Conservation (phyloP, 306 rosid genomes). For the Oxytropis ochrocephala region DNA sequence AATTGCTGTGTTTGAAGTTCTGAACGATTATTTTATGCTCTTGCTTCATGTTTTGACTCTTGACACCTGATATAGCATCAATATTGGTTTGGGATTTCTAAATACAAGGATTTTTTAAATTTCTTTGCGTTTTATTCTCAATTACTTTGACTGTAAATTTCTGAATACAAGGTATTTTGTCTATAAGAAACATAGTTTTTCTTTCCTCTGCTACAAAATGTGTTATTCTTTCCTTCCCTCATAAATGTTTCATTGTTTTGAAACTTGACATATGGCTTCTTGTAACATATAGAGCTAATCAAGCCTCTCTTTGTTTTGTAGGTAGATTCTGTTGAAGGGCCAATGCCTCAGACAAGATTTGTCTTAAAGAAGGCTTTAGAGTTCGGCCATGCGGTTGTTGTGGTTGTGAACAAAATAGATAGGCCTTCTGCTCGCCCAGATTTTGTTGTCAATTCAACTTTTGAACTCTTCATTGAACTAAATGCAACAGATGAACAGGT, state of each 20-base stretch:
- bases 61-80: neutral
- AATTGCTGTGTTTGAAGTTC: neutral
- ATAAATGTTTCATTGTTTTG: neutral
- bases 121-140: neutral
- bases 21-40: neutral
- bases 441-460: slow-evolving; percentile 85
- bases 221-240: neutral
- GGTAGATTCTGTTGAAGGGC: slow-evolving; percentile 99
- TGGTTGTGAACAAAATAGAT: slow-evolving; percentile 94
- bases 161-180: neutral
- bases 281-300: slow-evolving; percentile 5
- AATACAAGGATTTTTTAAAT: neutral
- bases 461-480: slow-evolving; percentile 92
- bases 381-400: slow-evolving; percentile 96
- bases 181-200: neutral
- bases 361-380: slow-evolving; percentile 97
- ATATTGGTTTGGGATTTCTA: neutral
- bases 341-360: slow-evolving; percentile 99
- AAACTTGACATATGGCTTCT: neutral
- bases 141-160: neutral
- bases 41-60: neutral
- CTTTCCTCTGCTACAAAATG: neutral
- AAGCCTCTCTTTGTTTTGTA: slow-evolving; percentile 31
- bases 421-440: slow-evolving; percentile 96
- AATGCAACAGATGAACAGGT: slow-evolving; percentile 98